These are phyloP conservation scores for Mycothermus thermophilus DNA, from an alignment of 495 filamentous ascomycete genomes.

Conservation along the genomic window DNA sequence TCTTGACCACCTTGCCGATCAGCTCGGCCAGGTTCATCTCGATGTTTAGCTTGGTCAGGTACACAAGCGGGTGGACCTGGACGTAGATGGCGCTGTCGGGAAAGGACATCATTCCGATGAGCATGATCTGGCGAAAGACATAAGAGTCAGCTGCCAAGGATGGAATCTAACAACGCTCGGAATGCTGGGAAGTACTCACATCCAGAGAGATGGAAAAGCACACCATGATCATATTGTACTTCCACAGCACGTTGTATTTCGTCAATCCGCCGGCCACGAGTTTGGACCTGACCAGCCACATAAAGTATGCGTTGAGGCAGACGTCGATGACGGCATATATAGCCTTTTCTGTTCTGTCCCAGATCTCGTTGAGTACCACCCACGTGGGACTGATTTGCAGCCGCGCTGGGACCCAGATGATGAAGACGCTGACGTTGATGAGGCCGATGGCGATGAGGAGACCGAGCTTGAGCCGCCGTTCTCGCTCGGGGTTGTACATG, in stretches of 20 bases:
- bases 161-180: too few relatives aligned
- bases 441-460: conserved; percentile 25
- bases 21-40: conserved; percentile 42
- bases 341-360: conserved; percentile 37
- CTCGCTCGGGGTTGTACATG: conserved; percentile 19
- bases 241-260: conserved; percentile 31
- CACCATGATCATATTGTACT: conserved; percentile 38
- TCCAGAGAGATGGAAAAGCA: conserved; percentile 36
- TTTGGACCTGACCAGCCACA: conserved; percentile 29
- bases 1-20: conserved; percentile 24
- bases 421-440: conserved; percentile 36
- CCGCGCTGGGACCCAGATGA: conserved; percentile 37
- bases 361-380: conserved; percentile 28
- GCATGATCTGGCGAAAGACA: conserved; percentile 6
- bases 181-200: conserved; percentile 16
- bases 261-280: conserved; percentile 30
- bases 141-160: too few relatives aligned
- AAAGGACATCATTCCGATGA: conserved; percentile 21
- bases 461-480: conserved; percentile 19
- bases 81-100: conserved; percentile 26
- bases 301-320: conserved; percentile 35
- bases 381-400: conserved; percentile 20
- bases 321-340: conserved; percentile 36
- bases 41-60: conserved; percentile 38
- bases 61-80: conserved; percentile 39